These are phyloP conservation scores for Penicillium brasilianum DNA, from an alignment of 2,329 filamentous ascomycete species.

Conservation along the genomic window DNA sequence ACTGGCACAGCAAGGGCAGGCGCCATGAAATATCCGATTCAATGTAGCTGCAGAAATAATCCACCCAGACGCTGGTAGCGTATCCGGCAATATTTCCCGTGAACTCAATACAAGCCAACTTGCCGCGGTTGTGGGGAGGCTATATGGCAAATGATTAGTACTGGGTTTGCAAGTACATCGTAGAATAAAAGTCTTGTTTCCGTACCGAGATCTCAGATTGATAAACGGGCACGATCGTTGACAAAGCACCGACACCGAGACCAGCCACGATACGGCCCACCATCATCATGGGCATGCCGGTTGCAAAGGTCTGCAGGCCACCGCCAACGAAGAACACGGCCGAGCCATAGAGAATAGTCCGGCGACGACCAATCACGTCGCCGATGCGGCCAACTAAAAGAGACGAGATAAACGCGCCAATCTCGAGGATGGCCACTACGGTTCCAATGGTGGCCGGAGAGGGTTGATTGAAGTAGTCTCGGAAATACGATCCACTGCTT, in stretches of 20 bases:
- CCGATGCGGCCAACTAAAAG: slow-evolving; percentile 84
- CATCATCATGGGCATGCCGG: slow-evolving; percentile 86
- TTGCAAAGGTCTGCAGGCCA: slow-evolving; percentile 80
- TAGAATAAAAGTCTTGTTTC: background rate
- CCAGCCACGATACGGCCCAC: slow-evolving; percentile 81
- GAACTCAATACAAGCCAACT: slow-evolving; percentile 96
- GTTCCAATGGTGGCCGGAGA: slow-evolving; percentile 87
- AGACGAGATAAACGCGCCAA: slow-evolving; percentile 91
- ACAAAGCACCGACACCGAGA: slow-evolving; percentile 84
- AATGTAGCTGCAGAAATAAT: slow-evolving; percentile 96
- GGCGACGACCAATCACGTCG: slow-evolving; percentile 86
- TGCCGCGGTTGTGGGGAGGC: slow-evolving; percentile 92
- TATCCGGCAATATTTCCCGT: slow-evolving; percentile 97
- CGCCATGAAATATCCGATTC: slow-evolving; percentile 86
- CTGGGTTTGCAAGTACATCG: background rate
- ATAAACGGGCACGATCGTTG: slow-evolving; percentile 90
- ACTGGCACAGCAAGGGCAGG: slow-evolving; percentile 87
- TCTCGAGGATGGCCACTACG: slow-evolving; percentile 95
- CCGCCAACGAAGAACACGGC: slow-evolving; percentile 85
- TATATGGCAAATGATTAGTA: slow-evolving; percentile 14
- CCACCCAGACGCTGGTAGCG: slow-evolving; percentile 95
- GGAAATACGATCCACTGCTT: slow-evolving; percentile 79
- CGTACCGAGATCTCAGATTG: slow-evolving; percentile 83
- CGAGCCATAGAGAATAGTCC: slow-evolving; percentile 91
- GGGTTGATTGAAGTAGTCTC: slow-evolving; percentile 89